A percentile compares a stretch with the other conserved stretches of the same genome.
These are phyloP conservation scores for Calocybe gangraenosa DNA, from an alignment of 768 basidiomycete species.

Conservation along the genomic window DNA sequence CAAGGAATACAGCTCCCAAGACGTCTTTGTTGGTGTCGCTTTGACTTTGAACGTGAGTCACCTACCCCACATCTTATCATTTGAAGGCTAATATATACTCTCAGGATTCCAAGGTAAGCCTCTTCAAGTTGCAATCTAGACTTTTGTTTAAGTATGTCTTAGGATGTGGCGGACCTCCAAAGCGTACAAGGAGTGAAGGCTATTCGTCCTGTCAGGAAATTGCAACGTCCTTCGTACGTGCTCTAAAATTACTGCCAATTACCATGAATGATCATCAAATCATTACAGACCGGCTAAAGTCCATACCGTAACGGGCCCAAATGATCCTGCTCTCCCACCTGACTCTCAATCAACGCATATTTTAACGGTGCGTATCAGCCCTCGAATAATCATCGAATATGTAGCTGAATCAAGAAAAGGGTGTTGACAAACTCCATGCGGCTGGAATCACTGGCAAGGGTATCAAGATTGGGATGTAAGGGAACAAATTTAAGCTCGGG, in stretches of 20 bases:
- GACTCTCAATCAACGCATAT: slow-evolving; percentile 51
- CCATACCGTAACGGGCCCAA: slow-evolving; percentile 35
- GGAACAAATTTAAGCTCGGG: slow-evolving; percentile 13
- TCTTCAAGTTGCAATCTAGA: background rate
- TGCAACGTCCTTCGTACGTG: slow-evolving; percentile 40
- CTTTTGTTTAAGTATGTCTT: background rate
- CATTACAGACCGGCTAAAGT: slow-evolving; percentile 40
- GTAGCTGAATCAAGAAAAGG: slow-evolving; percentile 24
- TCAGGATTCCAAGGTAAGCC: slow-evolving; percentile 24
- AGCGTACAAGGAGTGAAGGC: slow-evolving; percentile 49
- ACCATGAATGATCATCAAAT: slow-evolving; percentile 2
- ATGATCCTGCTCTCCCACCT: slow-evolving; percentile 38
- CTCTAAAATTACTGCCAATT: background rate
- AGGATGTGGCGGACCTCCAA: slow-evolving; percentile 47
- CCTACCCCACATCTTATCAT: background rate
- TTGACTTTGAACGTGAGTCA: slow-evolving; percentile 41
- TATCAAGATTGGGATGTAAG: slow-evolving; percentile 66
- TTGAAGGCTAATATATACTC: background rate
- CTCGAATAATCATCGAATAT: background rate
- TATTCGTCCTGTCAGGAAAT: slow-evolving; percentile 48
- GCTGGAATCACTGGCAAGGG: slow-evolving; percentile 58
- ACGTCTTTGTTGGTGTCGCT: slow-evolving; percentile 57
- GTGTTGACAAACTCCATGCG: slow-evolving; percentile 63
- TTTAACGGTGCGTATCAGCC: slow-evolving; percentile 37
- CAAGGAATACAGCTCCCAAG: slow-evolving; percentile 47